Evolutionary conservation across 352 stramenopile species (phyloP), one percentile per base, ranked within the genome.

Genomic region (Nothophytophthora sp.): DNA sequence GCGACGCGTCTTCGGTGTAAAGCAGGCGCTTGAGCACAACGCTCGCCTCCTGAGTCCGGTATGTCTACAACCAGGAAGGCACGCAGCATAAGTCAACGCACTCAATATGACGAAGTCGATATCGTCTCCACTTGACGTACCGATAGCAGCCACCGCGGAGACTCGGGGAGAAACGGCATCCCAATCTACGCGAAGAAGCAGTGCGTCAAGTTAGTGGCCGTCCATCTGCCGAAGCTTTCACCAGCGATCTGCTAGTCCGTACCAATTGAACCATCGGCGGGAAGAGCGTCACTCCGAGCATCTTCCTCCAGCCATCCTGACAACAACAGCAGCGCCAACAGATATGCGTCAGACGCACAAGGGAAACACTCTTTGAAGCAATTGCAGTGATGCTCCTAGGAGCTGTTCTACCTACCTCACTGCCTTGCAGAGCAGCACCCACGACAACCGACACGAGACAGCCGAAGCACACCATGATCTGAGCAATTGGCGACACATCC

Each of bases 381-480:
- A n/a, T n/a, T n/a, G n/a, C n/a, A n/a, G n/a, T n/a, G n/a, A n/a
- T n/a, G n/a, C n/a, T n/a, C n/a, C n/a, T n/a, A n/a, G n/a, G n/a
- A n/a, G n/a, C n/a, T n/a, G n/a, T n/a, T n/a, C n/a, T n/a, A n/a
- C 23, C 3, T 55, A 73, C 62, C 56, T 73, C 44, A 20, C 36
- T 74, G 25, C 59, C 42, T 41, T 85, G 49, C 1, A 88, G 50
- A 7, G 61, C 57, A 20, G 53, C 53, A 33, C 79, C 85, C 27
- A 84, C 63, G 9, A 78, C 38, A 44, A 90, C 70, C 1, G 79
- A 90, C 13, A 88, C 63, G 15, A 87, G 67, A 25, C 79, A 90
- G 19, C 79, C 79, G 19, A 90, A 63, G 29, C 79, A 90, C 15
- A 90, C 50, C 79, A 90, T 88, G 30, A 90, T 73, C 71, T 81